Conservation (phyloP, 1,284 basidiomycete species). For the Papiliotrema terrestris region DNA sequence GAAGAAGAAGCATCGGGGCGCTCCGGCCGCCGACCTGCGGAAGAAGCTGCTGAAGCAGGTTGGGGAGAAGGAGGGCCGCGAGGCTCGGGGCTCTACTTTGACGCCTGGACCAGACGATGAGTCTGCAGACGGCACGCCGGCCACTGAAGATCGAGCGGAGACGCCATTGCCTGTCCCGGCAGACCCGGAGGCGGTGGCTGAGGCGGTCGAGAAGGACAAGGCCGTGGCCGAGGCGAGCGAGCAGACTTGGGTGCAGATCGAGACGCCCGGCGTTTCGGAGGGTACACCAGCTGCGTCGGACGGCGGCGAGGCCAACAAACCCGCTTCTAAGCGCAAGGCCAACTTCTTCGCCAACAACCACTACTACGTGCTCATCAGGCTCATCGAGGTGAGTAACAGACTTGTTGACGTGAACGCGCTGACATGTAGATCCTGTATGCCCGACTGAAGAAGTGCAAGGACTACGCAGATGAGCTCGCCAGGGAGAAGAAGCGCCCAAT, state of each 20-base stretch:
- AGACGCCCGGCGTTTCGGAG: conserved; percentile 32
- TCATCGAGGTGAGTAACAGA: conserved; percentile 67
- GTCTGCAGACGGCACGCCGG: conserved; percentile 30
- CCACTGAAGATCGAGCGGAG: conserved; percentile 34
- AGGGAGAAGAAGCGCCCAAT: conserved; percentile 48
- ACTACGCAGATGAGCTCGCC: conserved; percentile 56
- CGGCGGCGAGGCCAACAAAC: conserved; percentile 12
- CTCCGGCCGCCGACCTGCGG: conserved; percentile 64
- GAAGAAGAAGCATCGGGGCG: conserved; percentile 37
- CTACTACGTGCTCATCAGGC: conserved; percentile 82
- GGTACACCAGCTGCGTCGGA: conserved; percentile 1
- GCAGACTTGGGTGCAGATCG: conserved; percentile 53
- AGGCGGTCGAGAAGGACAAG: conserved; percentile 47
- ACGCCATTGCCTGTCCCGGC: conserved; percentile 37
- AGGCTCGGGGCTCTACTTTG: conserved; percentile 49
- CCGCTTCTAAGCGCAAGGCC: conserved; percentile 36
- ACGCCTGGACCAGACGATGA: conserved; percentile 37
- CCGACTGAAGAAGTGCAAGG: conserved; percentile 77
- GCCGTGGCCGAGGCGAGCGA: conserved; percentile 40
- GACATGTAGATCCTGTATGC: conserved; percentile 70
- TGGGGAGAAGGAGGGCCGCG: conserved; percentile 62
- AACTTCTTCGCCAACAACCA: conserved; percentile 89
- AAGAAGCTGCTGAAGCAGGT: conserved; percentile 68
- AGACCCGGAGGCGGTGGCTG: conserved; percentile 42
- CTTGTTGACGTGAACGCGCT: background rate